Evolutionary conservation across 805 yeast genomes (phyloP).

Genomic region (Vanderwaltozyma tropicalis): DNA sequence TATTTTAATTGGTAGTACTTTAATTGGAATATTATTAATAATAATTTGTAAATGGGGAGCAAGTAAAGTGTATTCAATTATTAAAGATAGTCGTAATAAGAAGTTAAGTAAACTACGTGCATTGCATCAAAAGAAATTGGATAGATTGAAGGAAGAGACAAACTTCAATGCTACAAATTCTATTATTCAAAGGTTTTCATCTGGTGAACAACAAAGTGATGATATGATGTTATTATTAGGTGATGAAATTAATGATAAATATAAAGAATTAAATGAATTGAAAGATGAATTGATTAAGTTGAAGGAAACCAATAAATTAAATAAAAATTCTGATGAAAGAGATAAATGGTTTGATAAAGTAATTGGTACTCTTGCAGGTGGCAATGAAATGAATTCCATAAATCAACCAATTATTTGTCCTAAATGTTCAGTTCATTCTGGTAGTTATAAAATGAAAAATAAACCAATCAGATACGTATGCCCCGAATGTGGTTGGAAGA

Average conservation of each 20-base stretch:
- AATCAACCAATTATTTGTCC: slow-evolving; percentile 17
- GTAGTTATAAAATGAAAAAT: slow-evolving; percentile 17
- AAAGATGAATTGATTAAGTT: slow-evolving; percentile 22
- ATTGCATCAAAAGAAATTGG: slow-evolving; percentile 45
- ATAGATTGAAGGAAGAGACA: slow-evolving; percentile 59
- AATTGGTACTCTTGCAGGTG: slow-evolving; percentile 23
- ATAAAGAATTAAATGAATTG: slow-evolving; percentile 31
- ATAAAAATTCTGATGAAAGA: slow-evolving; percentile 17
- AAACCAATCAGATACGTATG: slow-evolving; percentile 19
- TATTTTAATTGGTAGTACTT: background rate
- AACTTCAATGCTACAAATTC: slow-evolving; percentile 68
- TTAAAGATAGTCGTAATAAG: slow-evolving; percentile 1
- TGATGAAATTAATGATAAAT: slow-evolving; percentile 33
- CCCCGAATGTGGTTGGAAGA: slow-evolving; percentile 17
- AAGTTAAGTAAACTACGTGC: slow-evolving; percentile 30
- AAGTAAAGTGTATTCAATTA: background rate
- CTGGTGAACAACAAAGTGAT: slow-evolving; percentile 40
- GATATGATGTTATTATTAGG: slow-evolving; percentile 37
- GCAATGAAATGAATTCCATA: slow-evolving; percentile 12
- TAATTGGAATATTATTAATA: background rate
- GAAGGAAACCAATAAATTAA: slow-evolving; percentile 4
- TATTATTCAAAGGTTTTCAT: slow-evolving; percentile 52
- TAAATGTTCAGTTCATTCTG: slow-evolving; percentile 16
- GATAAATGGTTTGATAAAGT: slow-evolving; percentile 29
- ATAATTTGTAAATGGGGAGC: background rate